Evolutionary conservation across 495 filamentous ascomycete genomes (phyloP).

Genomic region (Bacidia rubella): DNA sequence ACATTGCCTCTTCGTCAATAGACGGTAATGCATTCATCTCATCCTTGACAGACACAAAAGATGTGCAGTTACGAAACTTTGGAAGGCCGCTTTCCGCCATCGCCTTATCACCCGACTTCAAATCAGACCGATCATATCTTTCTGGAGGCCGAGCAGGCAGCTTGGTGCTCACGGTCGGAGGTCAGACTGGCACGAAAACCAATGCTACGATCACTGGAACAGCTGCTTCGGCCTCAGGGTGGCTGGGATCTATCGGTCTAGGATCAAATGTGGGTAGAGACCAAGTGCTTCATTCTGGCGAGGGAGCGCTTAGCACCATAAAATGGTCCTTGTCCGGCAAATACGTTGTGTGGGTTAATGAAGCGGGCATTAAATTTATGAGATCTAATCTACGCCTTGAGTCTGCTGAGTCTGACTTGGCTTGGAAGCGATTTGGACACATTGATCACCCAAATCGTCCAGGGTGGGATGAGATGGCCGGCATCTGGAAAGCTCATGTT

Average conservation of each 20-base stretch:
- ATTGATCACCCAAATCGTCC: constrained; percentile 67
- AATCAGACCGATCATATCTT: constrained; percentile 69
- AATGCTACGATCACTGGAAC: constrained; percentile 69
- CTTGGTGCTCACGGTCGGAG: constrained; percentile 76
- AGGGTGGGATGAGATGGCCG: constrained; percentile 86
- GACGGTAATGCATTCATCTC: constrained; percentile 89
- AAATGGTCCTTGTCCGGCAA: constrained; percentile 86
- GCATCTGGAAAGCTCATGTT: constrained; percentile 78
- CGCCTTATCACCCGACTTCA: constrained; percentile 84
- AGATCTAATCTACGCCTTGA: constrained; percentile 74
- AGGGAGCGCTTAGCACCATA: constrained; percentile 79
- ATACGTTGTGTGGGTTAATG: constrained; percentile 89
- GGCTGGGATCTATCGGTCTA: constrained; percentile 75
- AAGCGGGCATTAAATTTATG: constrained; percentile 96
- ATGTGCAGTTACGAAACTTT: constrained; percentile 85
- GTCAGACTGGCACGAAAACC: constrained; percentile 59
- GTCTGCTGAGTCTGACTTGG: constrained; percentile 57
- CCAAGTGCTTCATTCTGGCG: constrained; percentile 77
- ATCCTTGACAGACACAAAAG: constrained; percentile 62
- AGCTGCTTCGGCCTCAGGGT: constrained; percentile 73
- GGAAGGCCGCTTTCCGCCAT: constrained; percentile 82
- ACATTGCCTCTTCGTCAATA: constrained; percentile 86
- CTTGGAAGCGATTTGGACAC: constrained; percentile 94
- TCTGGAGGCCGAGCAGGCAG: constrained; percentile 86
- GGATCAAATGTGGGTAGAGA: constrained; percentile 70